Base-by-base conservation (phyloP, 2,329 filamentous ascomycete species). In the Curvularia lunata region DNA sequence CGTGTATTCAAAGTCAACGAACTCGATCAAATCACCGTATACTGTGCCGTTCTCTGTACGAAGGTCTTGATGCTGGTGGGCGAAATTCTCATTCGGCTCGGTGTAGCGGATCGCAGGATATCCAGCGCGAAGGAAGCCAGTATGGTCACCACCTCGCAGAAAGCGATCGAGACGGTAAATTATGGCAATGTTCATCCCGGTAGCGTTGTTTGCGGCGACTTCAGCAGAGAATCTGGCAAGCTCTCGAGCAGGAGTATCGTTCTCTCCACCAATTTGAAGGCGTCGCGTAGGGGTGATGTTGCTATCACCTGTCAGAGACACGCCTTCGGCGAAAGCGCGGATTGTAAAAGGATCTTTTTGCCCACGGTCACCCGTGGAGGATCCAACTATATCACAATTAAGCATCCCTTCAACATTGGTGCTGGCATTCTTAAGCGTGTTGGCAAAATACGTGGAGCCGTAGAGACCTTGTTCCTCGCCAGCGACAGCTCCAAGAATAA, bases 381-480 rank as follows among this genome's bases (percentile, higher is more conserved):
- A 83, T 34, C 85, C 85, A 5, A 86, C 81, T 54, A 86, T 85
- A 70, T 86, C 84, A 73, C 83, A 82, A 62, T 82, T 86, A 53
- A 84, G 79, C 78, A 85, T 85, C 13, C 80, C 84, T 70, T 85
- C 83, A 3, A 86, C 82, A 65, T 85, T 82, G 8, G 80, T 79
- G 46, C 76, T 81, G 5, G 79, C 74, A 63, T 84, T 83, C 30
- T 80, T 81, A 49, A 84, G 79, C 0, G 80, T 83, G 64, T 82
- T 79, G 1, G 85, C 84, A 5, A 86, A 75, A 70, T 82, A 82
- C 3, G 75, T 74, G 4, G 82, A 75, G 3, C 85, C 85, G 52
- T 82, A 83, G 2, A 86, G 78, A 5, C 77, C 78, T 73, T 86
- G 84, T 61, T 86, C 85, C 69, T 87, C 85, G 13, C 83, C 85